Conservation (phyloP, 305 asterid genomes). For the Plantago coronopus region DNA sequence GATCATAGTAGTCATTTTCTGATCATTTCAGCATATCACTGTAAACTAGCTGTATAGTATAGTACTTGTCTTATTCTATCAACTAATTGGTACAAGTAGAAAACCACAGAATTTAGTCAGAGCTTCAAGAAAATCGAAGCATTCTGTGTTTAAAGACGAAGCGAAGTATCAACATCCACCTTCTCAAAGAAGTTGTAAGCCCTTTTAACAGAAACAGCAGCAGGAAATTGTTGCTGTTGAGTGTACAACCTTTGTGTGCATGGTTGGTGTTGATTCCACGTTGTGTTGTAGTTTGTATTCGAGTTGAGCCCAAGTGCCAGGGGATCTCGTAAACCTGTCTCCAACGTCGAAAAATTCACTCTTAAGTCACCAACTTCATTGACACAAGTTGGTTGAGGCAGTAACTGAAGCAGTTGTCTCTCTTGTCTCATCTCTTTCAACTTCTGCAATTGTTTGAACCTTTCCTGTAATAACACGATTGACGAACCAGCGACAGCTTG, state of each 20-base stretch:
- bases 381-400: constrained; percentile 21
- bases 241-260: constrained; percentile 2
- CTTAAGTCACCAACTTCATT: constrained; percentile 4
- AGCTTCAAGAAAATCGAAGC: no score
- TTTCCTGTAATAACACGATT: constrained; percentile 39
- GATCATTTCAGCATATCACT: no score
- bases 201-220: constrained; percentile 21
- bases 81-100: no score
- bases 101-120: no score
- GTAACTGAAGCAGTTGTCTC: constrained; percentile 21
- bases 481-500: constrained; percentile 35
- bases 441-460: constrained; percentile 46
- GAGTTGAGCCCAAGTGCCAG: constrained; percentile 39
- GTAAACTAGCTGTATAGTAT: no score
- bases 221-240: constrained; percentile 7
- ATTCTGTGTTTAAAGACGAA: constrained; percentile 32
- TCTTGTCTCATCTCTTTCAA: constrained; percentile 44
- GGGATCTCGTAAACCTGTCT: constrained; percentile 25
- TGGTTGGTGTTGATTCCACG: neutral
- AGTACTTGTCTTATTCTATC: no score
- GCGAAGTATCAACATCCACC: constrained; percentile 45
- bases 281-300: neutral
- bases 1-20: no score
- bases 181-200: constrained; percentile 24
- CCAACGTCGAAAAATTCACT: constrained; percentile 4